These are phyloP conservation scores for Rubus idaeus DNA, from an alignment of 306 rosid genomes.

Conservation along the genomic window DNA sequence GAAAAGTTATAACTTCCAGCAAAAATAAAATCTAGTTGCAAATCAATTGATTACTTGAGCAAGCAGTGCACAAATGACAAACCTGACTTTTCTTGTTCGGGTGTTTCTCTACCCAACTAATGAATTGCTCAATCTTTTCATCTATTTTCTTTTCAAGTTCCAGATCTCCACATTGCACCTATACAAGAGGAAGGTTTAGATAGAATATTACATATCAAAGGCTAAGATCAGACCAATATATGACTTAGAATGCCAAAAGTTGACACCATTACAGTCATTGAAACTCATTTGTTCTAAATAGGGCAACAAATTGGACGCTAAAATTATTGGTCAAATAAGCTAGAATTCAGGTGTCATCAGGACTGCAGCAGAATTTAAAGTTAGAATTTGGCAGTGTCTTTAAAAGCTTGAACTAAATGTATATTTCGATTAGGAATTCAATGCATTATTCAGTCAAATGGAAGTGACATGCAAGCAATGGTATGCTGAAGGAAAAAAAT, in stretches of 20 bases:
- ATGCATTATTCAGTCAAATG: neutral
- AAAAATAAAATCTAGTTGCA: neutral
- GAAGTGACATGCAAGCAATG: neutral
- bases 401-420: neutral
- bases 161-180: slow-evolving; percentile 95
- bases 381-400: neutral
- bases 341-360: neutral
- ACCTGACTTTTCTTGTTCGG: slow-evolving; percentile 98
- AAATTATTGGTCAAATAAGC: neutral
- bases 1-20: neutral
- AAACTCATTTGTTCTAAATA: neutral
- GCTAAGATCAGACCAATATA: neutral
- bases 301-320: neutral
- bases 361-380: neutral
- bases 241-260: neutral
- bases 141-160: slow-evolving; percentile 93
- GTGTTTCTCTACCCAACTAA: slow-evolving; percentile 97
- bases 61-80: slow-evolving; percentile 13
- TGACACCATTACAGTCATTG: neutral
- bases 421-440: neutral
- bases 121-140: slow-evolving; percentile 88
- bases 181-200: slow-evolving; percentile 15
- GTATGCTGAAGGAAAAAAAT: too few relatives aligned
- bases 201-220: neutral
- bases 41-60: neutral